Percentiles rank a stretch among this genome's conserved stretches.
Evolutionary conservation across 129 eudicot genomes (phyloP).

Genomic region (Chrysanthemum lavandulifolium): DNA sequence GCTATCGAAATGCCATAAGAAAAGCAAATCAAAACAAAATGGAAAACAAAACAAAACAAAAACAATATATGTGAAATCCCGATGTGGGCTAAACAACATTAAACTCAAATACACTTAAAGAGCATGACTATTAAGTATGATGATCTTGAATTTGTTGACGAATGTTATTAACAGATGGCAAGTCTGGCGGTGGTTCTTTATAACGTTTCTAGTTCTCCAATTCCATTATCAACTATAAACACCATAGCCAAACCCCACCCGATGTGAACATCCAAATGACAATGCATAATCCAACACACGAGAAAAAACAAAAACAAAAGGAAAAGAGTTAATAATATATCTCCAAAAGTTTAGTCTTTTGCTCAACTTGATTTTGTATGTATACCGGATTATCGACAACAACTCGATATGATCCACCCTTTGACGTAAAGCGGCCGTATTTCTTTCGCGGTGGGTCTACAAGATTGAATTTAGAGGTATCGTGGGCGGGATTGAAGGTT

Average conservation of each 20-base stretch:
- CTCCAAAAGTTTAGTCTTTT: not conserved
- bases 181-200: constrained; percentile 73
- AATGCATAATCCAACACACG: constrained; percentile 91
- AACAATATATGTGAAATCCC: constrained; percentile 30
- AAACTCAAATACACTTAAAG: constrained; percentile 16
- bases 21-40: constrained; percentile 18
- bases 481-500: constrained; percentile 69
- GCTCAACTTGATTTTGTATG: not conserved
- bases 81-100: constrained; percentile 46
- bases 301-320: not conserved
- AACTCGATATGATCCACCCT: constrained; percentile 91
- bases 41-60: constrained; percentile 22
- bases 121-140: not conserved
- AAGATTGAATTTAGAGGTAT: constrained; percentile 80
- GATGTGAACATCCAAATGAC: constrained; percentile 98
- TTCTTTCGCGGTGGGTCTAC: constrained; percentile 91
- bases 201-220: constrained; percentile 53
- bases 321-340: not conserved
- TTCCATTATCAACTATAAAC: constrained; percentile 76
- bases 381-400: constrained; percentile 98
- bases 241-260: constrained; percentile 92
- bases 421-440: constrained; percentile 75
- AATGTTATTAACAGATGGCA: constrained; percentile 58
- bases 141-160: constrained; percentile 13
- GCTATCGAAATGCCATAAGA: constrained; percentile 23